phyloP scores from a whole-genome alignment of 1,284 basidiomycete genomes.

The Apiotrichum sp. region DNA sequence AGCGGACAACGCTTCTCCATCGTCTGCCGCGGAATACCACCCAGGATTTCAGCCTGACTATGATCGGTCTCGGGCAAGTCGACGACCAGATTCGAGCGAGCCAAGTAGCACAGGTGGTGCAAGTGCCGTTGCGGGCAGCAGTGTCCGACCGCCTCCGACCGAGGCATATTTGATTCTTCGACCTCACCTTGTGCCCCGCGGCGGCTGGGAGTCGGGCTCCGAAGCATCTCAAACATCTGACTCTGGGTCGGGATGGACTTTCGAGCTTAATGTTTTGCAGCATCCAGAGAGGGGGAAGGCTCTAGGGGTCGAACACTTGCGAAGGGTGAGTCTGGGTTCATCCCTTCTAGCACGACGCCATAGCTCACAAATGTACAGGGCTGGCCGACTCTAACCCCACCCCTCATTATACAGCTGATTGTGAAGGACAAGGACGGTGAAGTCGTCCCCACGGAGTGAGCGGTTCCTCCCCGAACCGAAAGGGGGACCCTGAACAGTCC shows the following conservation, averaged over 20 bases:
- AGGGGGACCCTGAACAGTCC: too few relatives aligned
- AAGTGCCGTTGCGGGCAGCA: slow-evolving; percentile 3
- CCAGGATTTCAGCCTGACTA: slow-evolving; percentile 20
- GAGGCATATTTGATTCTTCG: slow-evolving; percentile 16
- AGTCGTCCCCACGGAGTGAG: slow-evolving; percentile 14
- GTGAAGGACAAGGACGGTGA: slow-evolving; percentile 14
- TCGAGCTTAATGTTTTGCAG: slow-evolving; percentile 12
- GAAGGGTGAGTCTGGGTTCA: slow-evolving; percentile 7
- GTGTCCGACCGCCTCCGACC: slow-evolving; percentile 12
- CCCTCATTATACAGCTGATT: slow-evolving; percentile 14
- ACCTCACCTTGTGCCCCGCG: slow-evolving; percentile 14
- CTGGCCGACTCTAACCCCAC: slow-evolving; percentile 18
- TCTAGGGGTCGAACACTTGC: slow-evolving; percentile 13
- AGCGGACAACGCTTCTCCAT: not conserved
- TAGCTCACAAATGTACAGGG: slow-evolving; percentile 2
- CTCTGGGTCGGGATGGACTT: slow-evolving; percentile 8
- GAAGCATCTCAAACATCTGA: slow-evolving; percentile 1
- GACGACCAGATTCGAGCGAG: slow-evolving; percentile 3
- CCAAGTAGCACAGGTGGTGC: slow-evolving; percentile 4
- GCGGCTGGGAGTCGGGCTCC: slow-evolving; percentile 7
- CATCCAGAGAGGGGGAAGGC: slow-evolving; percentile 17
- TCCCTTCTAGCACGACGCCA: not conserved
- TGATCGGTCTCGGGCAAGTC: slow-evolving; percentile 2
- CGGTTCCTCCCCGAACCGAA: not conserved
- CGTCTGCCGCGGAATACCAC: slow-evolving; percentile 3